Evolutionary conservation across 1,139 yeast genomes (phyloP), one percentile per base, ranked within the genome.

Genomic region (Pichia sp.): DNA sequence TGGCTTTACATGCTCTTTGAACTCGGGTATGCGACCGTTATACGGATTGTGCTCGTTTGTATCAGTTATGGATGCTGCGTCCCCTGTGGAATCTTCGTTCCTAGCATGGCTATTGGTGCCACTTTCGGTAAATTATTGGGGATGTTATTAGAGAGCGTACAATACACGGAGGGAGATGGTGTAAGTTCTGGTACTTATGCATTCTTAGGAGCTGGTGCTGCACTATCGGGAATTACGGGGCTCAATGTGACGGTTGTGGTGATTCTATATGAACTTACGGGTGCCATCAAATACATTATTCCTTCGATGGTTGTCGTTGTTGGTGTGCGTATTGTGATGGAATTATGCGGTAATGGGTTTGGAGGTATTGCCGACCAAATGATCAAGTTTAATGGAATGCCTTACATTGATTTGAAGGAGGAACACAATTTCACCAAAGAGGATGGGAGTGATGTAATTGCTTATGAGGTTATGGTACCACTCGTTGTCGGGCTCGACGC

Each of bases 241-340:
- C 64, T 93, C 45, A 87, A 96, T 0, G 83, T 91, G 3, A 80
- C 97, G 0, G 94, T 91, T 10, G 98, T 87, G 1, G 91, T 93
- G 8, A 82, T 93, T 30, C 83, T 93, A 91, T 87, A 91, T 62
- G 99, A 93, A 58, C 66, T 91, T 36, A 91, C 97, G 0, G 97
- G 97, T 17, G 97, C 96, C 2, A 66, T 87, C 34, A 74, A 84
- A 33, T 88, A 85, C 54, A 84, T 91, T 34, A 70, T 91, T 21
- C 98, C 97, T 1, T 86, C 94, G 1, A 91, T 91, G 98, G 82
- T 93, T 35, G 94, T 86, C 0, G 95, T 93, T 2, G 91, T 95
- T 1, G 74, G 82, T n/a, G 87, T 98, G 2, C 83, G 85, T 49
- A 63, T 77, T 30, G 77, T 91, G 21, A 74, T 76, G 45, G 93